phyloP scores from a whole-genome alignment of 2,329 filamentous ascomycete species.

The Fusarium hainanense region DNA sequence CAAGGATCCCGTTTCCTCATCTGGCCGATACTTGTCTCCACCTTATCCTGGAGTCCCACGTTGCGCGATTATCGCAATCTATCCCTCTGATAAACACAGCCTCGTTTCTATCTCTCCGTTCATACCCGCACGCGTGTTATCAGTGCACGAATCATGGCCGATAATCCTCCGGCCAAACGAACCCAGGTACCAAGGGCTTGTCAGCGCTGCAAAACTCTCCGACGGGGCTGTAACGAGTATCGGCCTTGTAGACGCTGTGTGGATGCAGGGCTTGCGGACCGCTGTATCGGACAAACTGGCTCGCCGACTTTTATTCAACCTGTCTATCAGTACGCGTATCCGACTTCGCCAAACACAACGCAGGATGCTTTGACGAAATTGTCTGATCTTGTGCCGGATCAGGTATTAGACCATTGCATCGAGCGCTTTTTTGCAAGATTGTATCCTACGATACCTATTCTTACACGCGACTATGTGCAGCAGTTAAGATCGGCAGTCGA shows the following conservation, averaged over 20 bases:
- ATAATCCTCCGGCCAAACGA: conserved; percentile 47
- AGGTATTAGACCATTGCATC: conserved; percentile 53
- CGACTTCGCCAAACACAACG: neutral
- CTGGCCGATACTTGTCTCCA: neutral
- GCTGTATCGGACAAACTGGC: conserved; percentile 49
- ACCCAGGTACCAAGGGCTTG: conserved; percentile 58
- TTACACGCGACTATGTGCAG: conserved; percentile 53
- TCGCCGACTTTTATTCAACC: conserved; percentile 16
- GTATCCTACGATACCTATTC: conserved; percentile 57
- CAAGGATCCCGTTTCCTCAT: conserved; percentile 4
- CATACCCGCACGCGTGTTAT: neutral
- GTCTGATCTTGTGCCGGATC: conserved; percentile 49
- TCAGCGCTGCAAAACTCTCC: conserved; percentile 55
- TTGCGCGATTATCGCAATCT: conserved; percentile 32
- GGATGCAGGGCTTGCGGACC: conserved; percentile 54
- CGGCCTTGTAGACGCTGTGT: conserved; percentile 57
- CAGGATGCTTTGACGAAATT: conserved; percentile 42
- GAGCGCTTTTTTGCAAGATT: conserved; percentile 55
- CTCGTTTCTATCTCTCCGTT: neutral
- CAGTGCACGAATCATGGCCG: too few species aligned
- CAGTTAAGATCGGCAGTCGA: conserved; percentile 43
- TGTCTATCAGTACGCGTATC: neutral
- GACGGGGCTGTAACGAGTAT: conserved; percentile 58
- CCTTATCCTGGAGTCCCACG: neutral
- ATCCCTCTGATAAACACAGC: neutral